Conservation (phyloP, 495 filamentous ascomycete genomes). For the Trichoderma virens region DNA sequence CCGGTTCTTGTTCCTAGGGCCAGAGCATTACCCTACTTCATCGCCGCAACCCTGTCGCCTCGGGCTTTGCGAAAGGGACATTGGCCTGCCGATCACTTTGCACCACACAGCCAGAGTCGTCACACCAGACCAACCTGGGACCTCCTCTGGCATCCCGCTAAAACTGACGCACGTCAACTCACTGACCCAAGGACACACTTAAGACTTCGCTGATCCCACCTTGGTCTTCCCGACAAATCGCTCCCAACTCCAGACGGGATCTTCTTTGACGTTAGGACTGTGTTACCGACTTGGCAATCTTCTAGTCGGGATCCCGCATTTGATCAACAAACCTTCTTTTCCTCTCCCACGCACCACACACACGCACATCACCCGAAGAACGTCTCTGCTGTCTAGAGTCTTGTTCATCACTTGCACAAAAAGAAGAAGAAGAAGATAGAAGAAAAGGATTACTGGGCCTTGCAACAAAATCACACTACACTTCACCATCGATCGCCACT, state of each 20-base stretch:
- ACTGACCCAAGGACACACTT: slow-evolving; percentile 49
- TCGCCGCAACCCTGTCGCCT: slow-evolving; percentile 10
- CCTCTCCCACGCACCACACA: slow-evolving; percentile 18
- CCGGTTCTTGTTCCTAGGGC: slow-evolving; percentile 8
- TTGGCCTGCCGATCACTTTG: slow-evolving; percentile 10
- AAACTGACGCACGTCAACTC: slow-evolving; percentile 10
- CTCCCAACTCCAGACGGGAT: slow-evolving; percentile 34
- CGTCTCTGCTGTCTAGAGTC: slow-evolving; percentile 11
- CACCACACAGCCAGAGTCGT: slow-evolving; percentile 9
- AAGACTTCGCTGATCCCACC: slow-evolving; percentile 70
- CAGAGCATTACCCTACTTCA: slow-evolving; percentile 4
- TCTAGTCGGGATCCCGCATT: slow-evolving; percentile 39
- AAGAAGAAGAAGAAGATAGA: neutral
- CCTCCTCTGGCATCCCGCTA: slow-evolving; percentile 27
- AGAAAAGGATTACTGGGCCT: neutral
- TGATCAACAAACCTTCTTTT: slow-evolving; percentile 38
- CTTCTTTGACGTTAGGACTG: slow-evolving; percentile 19
- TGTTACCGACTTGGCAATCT: slow-evolving; percentile 10
- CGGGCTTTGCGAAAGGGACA: slow-evolving; percentile 10
- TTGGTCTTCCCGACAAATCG: slow-evolving; percentile 16
- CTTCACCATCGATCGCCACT: neutral
- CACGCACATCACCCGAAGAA: slow-evolving; percentile 17
- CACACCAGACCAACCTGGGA: slow-evolving; percentile 15
- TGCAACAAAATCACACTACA: neutral
- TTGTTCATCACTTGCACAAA: slow-evolving; percentile 3